phyloP scores from a whole-genome alignment of 805 yeast genomes.

The Yarrowia sp. region DNA sequence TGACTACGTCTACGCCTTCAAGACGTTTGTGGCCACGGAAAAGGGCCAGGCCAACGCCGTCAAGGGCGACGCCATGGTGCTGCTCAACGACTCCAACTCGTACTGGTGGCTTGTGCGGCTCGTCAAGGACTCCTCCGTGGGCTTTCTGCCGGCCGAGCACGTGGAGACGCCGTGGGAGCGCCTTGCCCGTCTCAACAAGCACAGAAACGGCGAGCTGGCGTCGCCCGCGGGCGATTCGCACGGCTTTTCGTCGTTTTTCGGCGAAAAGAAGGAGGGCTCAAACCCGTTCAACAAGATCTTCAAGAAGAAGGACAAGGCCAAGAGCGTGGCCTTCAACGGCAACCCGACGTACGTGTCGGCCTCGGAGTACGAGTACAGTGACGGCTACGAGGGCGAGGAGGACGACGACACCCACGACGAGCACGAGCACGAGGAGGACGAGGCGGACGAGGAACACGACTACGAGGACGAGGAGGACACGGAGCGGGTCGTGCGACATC shows the following conservation, averaged over 20 bases:
- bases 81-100: conserved; percentile 83
- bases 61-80: conserved; percentile 77
- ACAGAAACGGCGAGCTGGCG: conserved; percentile 70
- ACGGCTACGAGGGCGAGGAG: conserved; percentile 33
- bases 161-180: conserved; percentile 89
- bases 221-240: conserved; percentile 25
- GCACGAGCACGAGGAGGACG: conserved; percentile 25
- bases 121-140: conserved; percentile 63
- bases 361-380: conserved; percentile 35
- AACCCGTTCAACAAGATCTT: conserved; percentile 22
- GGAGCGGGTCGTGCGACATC: background rate
- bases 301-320: conserved; percentile 27
- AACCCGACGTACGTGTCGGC: conserved; percentile 34
- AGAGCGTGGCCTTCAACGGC: conserved; percentile 31
- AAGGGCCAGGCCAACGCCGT: conserved; percentile 81
- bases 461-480: conserved; percentile 12
- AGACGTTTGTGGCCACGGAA: conserved; percentile 87
- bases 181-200: conserved; percentile 85
- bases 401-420: conserved; percentile 29
- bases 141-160: conserved; percentile 96
- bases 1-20: conserved; percentile 76
- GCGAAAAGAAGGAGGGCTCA: conserved; percentile 28
- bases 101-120: conserved; percentile 93
- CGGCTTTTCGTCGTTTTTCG: conserved; percentile 18
- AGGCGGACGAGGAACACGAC: conserved; percentile 12